Evolutionary conservation across 805 yeast species (phyloP).

Genomic region (Kuraishia hungarica): DNA sequence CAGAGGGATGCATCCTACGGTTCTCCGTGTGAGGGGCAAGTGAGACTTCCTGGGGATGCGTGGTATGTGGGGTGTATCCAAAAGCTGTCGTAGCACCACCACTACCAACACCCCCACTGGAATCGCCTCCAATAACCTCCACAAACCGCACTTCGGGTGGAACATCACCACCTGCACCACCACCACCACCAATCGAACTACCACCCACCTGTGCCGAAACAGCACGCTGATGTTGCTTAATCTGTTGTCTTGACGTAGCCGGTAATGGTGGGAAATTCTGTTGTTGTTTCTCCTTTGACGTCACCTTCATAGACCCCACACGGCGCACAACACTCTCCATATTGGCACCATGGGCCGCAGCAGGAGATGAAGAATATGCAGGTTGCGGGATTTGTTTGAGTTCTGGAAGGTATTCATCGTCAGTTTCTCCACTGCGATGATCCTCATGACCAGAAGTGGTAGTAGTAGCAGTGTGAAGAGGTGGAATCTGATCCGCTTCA

Average conservation of each 20-base stretch:
- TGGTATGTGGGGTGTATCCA: not conserved
- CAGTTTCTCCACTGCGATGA: not conserved
- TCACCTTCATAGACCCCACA: constrained; percentile 54
- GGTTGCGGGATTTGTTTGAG: not conserved
- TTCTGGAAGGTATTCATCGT: not conserved
- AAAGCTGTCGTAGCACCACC: constrained; percentile 11
- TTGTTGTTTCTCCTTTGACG: constrained; percentile 42
- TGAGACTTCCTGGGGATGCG: not conserved
- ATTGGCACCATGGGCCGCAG: not conserved
- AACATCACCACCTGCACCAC: not conserved
- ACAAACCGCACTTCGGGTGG: no score
- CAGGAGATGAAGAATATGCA: no score
- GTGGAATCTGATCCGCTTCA: not conserved
- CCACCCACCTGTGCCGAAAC: constrained; percentile 24
- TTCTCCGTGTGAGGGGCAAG: not conserved
- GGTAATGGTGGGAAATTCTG: constrained; percentile 21
- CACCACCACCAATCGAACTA: not conserved
- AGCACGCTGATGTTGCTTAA: constrained; percentile 20
- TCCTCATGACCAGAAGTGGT: not conserved
- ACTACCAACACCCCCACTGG: no score
- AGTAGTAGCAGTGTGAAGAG: constrained; percentile 6
- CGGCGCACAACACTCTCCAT: constrained; percentile 34
- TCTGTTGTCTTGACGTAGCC: constrained; percentile 15
- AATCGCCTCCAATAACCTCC: no score
- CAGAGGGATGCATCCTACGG: constrained; percentile 60